Conservation (phyloP, 495 filamentous ascomycete genomes). For the Aspergillus incahuasiensis region DNA sequence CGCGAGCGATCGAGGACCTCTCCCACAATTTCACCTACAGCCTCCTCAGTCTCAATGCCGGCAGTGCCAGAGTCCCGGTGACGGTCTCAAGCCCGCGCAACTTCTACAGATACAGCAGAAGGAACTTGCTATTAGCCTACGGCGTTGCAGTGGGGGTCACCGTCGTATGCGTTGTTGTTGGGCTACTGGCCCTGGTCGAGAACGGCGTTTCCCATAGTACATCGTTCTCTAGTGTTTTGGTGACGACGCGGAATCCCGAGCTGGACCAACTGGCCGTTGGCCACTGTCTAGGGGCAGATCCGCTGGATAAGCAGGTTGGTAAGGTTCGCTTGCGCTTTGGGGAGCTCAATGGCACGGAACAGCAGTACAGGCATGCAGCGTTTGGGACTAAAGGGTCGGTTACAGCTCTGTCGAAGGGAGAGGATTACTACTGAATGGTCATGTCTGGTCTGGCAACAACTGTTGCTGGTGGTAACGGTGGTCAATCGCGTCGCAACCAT, state of each 20-base stretch:
- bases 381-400: neutral
- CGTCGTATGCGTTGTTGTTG: neutral
- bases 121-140: neutral
- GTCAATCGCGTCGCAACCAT: too few relatives aligned
- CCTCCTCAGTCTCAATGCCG: neutral
- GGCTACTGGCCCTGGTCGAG: neutral
- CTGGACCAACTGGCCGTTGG: neutral
- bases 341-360: neutral
- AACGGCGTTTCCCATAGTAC: neutral
- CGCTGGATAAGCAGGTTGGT: neutral
- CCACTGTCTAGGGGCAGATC: neutral
- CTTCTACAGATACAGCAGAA: neutral
- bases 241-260: neutral
- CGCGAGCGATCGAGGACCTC: neutral
- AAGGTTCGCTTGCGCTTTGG: neutral
- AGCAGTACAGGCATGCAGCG: neutral
- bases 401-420: neutral
- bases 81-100: neutral
- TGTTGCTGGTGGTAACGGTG: too few relatives aligned
- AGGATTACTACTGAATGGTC: neutral
- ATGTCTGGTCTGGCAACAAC: too few relatives aligned
- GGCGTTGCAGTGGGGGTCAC: neutral
- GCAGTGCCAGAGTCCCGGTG: neutral
- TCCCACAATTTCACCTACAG: neutral
- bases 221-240: neutral